A percentile compares a stretch with the other conserved stretches of the same genome.
These are phyloP conservation scores for Talaromyces wortmannii DNA, from an alignment of 495 filamentous ascomycete species.

Conservation along the genomic window DNA sequence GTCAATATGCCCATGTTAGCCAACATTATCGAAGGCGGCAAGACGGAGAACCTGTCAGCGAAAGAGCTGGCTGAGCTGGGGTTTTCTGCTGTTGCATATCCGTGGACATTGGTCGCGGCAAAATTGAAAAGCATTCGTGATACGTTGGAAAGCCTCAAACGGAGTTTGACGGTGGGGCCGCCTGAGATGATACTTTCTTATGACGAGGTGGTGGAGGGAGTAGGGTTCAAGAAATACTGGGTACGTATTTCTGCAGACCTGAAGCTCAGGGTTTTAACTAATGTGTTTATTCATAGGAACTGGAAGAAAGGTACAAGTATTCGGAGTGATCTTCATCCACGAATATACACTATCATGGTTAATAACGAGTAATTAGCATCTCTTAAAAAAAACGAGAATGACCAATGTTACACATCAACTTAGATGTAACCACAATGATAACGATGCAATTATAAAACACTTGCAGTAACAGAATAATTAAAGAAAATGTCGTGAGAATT, in stretches of 20 bases:
- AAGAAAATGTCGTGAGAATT: no score
- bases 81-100: constrained; percentile 31
- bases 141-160: constrained; percentile 28
- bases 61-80: constrained; percentile 29
- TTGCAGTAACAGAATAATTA: no score
- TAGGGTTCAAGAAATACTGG: constrained; percentile 36
- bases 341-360: not conserved
- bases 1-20: constrained; percentile 28
- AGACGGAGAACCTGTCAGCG: constrained; percentile 32
- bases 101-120: constrained; percentile 34
- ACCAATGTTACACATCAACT: no score
- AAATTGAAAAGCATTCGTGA: constrained; percentile 31
- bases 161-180: constrained; percentile 17
- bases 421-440: no score
- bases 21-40: constrained; percentile 39
- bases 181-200: constrained; percentile 28
- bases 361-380: not conserved
- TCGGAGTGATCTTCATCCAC: not conserved
- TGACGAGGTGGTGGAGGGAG: constrained; percentile 28
- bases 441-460: no score
- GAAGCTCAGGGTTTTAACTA: not conserved
- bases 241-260: constrained; percentile 11
- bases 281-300: not conserved
- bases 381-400: no score
- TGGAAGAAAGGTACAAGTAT: constrained; percentile 4